These are phyloP conservation scores for Mortierella sp. DNA, from an alignment of 371 early-diverging fungal species.

Conservation along the genomic window DNA sequence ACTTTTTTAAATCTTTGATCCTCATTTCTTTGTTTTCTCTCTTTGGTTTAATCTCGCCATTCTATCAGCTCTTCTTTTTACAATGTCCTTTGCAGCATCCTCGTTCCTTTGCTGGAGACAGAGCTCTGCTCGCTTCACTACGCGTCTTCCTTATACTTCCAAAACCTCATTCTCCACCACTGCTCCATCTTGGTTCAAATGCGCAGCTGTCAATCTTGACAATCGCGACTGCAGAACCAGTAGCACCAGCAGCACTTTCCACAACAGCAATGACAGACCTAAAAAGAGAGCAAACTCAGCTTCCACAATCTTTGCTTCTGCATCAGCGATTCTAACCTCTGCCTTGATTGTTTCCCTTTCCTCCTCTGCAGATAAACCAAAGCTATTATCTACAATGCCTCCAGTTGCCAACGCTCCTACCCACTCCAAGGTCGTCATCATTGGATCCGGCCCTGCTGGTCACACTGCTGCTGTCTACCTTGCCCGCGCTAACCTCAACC, in stretches of 20 bases:
- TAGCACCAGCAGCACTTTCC: neutral
- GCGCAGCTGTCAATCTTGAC: conserved; percentile 40
- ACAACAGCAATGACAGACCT: neutral
- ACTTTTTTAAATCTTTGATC: neutral
- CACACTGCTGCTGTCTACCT: conserved; percentile 97
- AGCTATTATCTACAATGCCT: conserved; percentile 38
- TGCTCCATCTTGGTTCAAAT: conserved; percentile 21
- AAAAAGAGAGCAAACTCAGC: conserved; percentile 5
- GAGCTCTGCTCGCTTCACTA: neutral
- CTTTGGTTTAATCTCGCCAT: conserved; percentile 1
- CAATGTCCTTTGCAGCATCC: conserved; percentile 25
- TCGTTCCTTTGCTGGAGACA: conserved; percentile 12
- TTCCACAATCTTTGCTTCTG: conserved; percentile 19
- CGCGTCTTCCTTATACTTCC: neutral
- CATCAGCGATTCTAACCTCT: conserved; percentile 51
- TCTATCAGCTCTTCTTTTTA: neutral
- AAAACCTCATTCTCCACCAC: conserved; percentile 15
- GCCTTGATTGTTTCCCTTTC: conserved; percentile 28
- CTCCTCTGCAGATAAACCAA: conserved; percentile 27
- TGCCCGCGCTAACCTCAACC: conserved; percentile 92
- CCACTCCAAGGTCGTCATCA: conserved; percentile 63
- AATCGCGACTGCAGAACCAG: neutral
- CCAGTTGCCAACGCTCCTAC: conserved; percentile 38
- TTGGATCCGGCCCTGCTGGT: conserved; percentile 96
- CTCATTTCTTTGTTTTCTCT: neutral